phyloP scores from a whole-genome alignment of 1,139 yeast genomes.

The Geotrichum europaeum region DNA sequence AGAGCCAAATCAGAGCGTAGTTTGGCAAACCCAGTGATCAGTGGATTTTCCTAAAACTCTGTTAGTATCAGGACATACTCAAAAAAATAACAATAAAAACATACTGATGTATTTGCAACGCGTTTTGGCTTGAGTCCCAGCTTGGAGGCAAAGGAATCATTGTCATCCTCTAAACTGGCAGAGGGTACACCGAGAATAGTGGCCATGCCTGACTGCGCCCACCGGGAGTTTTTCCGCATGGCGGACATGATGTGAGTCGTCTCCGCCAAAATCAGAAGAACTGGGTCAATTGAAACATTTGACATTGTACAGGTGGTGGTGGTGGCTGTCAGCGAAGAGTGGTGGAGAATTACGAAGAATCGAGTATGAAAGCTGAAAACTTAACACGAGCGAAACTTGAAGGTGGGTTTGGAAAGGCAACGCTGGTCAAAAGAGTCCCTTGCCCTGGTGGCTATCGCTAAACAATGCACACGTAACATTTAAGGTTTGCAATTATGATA shows the following conservation, averaged over 20 bases:
- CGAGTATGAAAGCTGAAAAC: neutral
- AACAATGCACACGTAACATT: neutral
- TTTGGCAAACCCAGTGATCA: slow-evolving; percentile 76
- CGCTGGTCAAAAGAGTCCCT: neutral
- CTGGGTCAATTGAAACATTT: slow-evolving; percentile 55
- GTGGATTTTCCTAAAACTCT: slow-evolving; percentile 46
- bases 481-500: neutral
- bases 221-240: slow-evolving; percentile 80
- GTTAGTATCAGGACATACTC: neutral
- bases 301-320: slow-evolving; percentile 4
- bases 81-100: neutral
- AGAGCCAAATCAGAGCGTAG: slow-evolving; percentile 65
- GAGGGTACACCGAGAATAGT: slow-evolving; percentile 59
- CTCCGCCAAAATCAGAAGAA: slow-evolving; percentile 80
- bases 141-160: slow-evolving; percentile 28
- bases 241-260: slow-evolving; percentile 82
- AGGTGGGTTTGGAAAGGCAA: neutral
- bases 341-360: neutral
- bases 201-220: slow-evolving; percentile 83
- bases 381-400: neutral
- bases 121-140: slow-evolving; percentile 23
- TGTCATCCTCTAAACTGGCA: slow-evolving; percentile 21
- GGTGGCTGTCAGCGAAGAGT: neutral
- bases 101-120: slow-evolving; percentile 1
- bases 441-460: neutral